Percentiles rank a stretch among this genome's conserved stretches.
These are phyloP conservation scores for Lupinus albus DNA, from an alignment of 306 rosid genomes.

Conservation along the genomic window DNA sequence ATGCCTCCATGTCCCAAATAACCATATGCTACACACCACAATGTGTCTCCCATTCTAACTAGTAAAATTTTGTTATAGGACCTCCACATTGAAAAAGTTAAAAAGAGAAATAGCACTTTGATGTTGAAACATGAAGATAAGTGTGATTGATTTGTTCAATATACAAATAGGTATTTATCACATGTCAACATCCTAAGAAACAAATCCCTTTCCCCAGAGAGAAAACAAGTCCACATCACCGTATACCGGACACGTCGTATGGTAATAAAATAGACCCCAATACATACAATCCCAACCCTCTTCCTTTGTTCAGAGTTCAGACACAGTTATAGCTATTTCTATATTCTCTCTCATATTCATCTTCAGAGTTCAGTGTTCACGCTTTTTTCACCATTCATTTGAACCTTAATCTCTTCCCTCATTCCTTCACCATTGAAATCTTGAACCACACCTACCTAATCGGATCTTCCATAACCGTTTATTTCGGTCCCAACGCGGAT, in stretches of 20 bases:
- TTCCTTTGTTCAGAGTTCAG: neutral
- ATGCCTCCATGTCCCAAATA: neutral
- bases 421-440: neutral
- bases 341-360: neutral
- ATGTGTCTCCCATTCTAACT: neutral
- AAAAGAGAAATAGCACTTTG: neutral
- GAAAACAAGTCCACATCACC: conserved; percentile 41
- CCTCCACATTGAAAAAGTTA: neutral
- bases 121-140: conserved; percentile 1
- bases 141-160: neutral
- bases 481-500: conserved; percentile 41
- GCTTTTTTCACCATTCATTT: conserved; percentile 6
- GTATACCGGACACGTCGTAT: conserved; percentile 47
- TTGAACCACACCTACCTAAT: conserved; percentile 2
- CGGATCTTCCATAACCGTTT: conserved; percentile 37
- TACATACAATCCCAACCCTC: conserved; percentile 35
- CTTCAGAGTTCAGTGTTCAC: conserved; percentile 20
- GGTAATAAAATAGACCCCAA: neutral
- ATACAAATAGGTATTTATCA: no score
- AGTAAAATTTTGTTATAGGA: neutral
- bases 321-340: no score
- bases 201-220: neutral
- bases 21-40: neutral
- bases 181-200: neutral
- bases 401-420: neutral